Evolutionary conservation across 2,329 filamentous ascomycete species (phyloP), one percentile per base, ranked within the genome.

Genomic region (Neofusicoccum cordaticola): DNA sequence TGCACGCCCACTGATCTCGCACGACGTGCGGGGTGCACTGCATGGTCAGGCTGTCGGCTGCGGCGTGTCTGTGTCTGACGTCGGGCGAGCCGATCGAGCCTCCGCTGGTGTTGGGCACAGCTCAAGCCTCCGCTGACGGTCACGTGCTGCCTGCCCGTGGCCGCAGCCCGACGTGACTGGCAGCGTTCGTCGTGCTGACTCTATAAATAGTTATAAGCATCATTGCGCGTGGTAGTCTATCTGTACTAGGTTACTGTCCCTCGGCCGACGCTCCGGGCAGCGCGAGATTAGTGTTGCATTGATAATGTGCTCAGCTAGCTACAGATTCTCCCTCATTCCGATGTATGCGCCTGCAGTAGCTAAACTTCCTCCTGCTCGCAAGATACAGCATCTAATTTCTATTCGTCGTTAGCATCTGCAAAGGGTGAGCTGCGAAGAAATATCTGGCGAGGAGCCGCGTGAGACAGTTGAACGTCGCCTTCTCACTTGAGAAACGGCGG

Each of bases 181-280:
- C 4, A 31, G 27, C 27, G 27, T 47, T 17, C 56, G n/a, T 60
- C 42, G 27, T 37, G 56, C 50, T 37, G n/a, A 2, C 17, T 19
- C 41, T 60, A 60, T 47, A 47, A 60, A 35, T 58, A 60, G 42
- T 11, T 13, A 19, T 47, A 37, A 60, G 41, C 53, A 35, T 60
- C n/a, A 12, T 19, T 37, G 22, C 56, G 27, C 31, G 22, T 45
- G 8, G 7, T 34, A n/a, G 12, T n/a, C 15, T 7, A 31, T 31
- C 27, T n/a, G 47, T 50, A 50, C 22, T 19, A 42, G 17, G 19
- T 45, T 5, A 17, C 44, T 13, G 6, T 31, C 19, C 35, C 56
- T 60, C 56, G 56, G 56, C 56, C 56, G 56, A 60, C 11, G 34
- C 4, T 35, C 13, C 45, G 9, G 17, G 17, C 27, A 50, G 53